phyloP scores from a whole-genome alignment of 2,329 filamentous ascomycete genomes.

The Apiospora arundinis region DNA sequence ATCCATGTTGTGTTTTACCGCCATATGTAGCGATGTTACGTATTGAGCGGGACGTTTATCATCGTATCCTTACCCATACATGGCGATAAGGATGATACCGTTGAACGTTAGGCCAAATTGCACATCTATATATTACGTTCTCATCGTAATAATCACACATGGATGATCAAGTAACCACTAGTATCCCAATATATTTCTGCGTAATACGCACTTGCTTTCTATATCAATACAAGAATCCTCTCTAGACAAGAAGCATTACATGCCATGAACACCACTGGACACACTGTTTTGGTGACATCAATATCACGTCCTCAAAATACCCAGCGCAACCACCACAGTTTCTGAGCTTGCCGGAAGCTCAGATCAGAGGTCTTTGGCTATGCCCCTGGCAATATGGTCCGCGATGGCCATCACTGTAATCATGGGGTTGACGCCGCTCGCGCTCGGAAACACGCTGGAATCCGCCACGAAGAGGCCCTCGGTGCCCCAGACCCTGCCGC shows the following conservation, averaged over 20 bases:
- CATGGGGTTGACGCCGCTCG: constrained; percentile 85
- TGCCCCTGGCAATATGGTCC: constrained; percentile 66
- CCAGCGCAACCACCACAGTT: not conserved
- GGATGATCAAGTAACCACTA: no score
- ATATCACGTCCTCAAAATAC: not conserved
- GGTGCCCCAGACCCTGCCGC: constrained; percentile 69
- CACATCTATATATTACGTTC: no score
- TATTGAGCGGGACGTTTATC: no score
- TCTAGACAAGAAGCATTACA: not conserved
- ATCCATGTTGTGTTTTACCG: no score
- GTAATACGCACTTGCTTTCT: not conserved
- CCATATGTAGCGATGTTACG: no score
- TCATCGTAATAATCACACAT: no score
- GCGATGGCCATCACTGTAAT: constrained; percentile 75
- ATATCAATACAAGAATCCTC: not conserved
- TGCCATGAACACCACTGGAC: not conserved
- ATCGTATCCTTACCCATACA: no score
- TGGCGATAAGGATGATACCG: no score
- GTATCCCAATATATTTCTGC: no score
- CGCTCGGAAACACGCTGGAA: constrained; percentile 76
- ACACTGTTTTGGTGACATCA: not conserved
- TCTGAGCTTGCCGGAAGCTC: not conserved
- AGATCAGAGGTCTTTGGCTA: constrained; percentile 57
- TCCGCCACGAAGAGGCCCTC: constrained; percentile 74
- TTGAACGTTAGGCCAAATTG: no score